Evolutionary conservation across 2,329 filamentous ascomycete species (phyloP).

Genomic region (Aspergillus sp.): DNA sequence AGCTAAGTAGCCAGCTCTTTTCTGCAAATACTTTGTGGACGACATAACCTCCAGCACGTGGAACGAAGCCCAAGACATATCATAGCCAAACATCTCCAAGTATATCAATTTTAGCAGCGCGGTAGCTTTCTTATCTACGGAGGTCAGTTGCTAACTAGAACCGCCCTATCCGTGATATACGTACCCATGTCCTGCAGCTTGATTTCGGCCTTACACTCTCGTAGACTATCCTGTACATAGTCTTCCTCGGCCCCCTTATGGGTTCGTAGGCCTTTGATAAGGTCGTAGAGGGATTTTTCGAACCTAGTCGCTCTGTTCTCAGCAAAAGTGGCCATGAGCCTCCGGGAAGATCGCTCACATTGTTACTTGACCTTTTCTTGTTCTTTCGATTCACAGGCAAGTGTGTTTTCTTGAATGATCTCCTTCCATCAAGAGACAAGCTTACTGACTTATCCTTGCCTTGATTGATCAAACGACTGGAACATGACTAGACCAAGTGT

Average conservation of each 20-base stretch:
- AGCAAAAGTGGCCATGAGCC: background rate
- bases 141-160: slow-evolving; percentile 6
- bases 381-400: background rate
- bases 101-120: slow-evolving; percentile 95
- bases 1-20: slow-evolving; percentile 90
- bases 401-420: background rate
- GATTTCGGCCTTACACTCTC: slow-evolving; percentile 94
- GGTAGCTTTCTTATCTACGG: slow-evolving; percentile 85
- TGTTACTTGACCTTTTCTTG: background rate
- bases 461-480: background rate
- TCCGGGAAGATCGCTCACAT: slow-evolving; percentile 10
- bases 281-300: slow-evolving; percentile 98
- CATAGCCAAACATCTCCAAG: slow-evolving; percentile 97
- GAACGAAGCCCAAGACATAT: slow-evolving; percentile 99
- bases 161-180: slow-evolving; percentile 24
- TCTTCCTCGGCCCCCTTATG: slow-evolving; percentile 94
- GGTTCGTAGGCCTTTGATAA: slow-evolving; percentile 91
- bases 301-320: slow-evolving; percentile 63
- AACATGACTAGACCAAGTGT: background rate
- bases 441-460: background rate
- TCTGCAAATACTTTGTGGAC: slow-evolving; percentile 89
- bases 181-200: slow-evolving; percentile 87
- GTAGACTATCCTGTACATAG: slow-evolving; percentile 89
- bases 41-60: slow-evolving; percentile 99
- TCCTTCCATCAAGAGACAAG: background rate